Evolutionary conservation across 345 rosid species (phyloP).

Genomic region (Eutrema yunnanense): DNA sequence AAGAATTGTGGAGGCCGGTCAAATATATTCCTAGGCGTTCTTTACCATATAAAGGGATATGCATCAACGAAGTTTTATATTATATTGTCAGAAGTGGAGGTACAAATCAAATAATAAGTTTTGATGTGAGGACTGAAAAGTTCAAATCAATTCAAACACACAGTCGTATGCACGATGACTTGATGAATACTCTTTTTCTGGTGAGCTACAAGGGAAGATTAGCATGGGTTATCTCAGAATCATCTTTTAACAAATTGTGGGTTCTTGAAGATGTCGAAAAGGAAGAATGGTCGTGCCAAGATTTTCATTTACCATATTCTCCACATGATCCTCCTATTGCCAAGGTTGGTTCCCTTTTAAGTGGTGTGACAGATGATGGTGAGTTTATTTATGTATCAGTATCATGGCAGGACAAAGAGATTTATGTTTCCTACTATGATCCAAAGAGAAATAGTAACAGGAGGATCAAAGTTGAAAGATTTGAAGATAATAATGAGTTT

Average conservation of each 20-base stretch:
- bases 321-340: background rate
- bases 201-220: conserved; percentile 6
- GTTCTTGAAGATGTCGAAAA: conserved; percentile 8
- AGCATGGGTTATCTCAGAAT: background rate
- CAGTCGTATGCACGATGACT: background rate
- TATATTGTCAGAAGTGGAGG: too few relatives aligned
- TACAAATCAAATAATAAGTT: background rate
- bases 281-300: background rate
- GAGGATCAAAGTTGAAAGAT: background rate
- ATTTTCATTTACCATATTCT: background rate
- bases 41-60: background rate
- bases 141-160: background rate
- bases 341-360: background rate
- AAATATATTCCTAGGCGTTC: background rate
- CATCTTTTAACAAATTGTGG: background rate
- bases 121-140: background rate
- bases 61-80: background rate
- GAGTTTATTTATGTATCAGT: background rate
- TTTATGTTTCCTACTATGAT: background rate
- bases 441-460: background rate
- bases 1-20: too few relatives aligned
- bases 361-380: background rate
- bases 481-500: background rate
- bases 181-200: background rate
- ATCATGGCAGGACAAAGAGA: background rate